phyloP scores from a whole-genome alignment of 305 asterid genomes.

The Fraxinus platypoda region DNA sequence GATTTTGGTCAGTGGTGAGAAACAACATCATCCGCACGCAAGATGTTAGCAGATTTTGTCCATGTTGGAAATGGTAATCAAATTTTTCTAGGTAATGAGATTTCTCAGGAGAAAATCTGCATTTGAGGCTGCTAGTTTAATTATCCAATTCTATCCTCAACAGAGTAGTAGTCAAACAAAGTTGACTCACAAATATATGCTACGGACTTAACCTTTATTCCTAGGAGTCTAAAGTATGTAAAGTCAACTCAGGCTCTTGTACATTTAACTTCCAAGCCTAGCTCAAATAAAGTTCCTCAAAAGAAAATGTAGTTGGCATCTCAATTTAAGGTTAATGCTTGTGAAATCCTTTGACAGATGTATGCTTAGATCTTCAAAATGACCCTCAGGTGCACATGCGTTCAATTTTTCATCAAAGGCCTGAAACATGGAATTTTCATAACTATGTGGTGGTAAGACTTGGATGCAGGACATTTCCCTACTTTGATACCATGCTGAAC shows the following conservation, averaged over 20 bases:
- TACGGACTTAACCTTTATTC: background rate
- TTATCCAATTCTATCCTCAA: background rate
- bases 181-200: background rate
- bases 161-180: background rate
- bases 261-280: background rate
- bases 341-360: background rate
- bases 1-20: conserved; percentile 8
- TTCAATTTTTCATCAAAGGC: background rate
- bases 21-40: conserved; percentile 13
- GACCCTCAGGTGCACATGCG: background rate
- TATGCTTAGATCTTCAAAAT: background rate
- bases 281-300: background rate
- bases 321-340: conserved; percentile 3
- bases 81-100: background rate
- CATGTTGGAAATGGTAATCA: background rate
- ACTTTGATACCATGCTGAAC: background rate
- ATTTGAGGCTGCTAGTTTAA: conserved; percentile 10
- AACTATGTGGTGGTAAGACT: background rate
- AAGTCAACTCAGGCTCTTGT: conserved; percentile 9
- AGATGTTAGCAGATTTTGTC: conserved; percentile 6
- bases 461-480: background rate
- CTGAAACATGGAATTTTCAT: background rate
- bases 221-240: conserved; percentile 1
- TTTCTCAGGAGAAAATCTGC: background rate
- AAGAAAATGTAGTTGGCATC: conserved; percentile 5